Evolutionary conservation across 2,329 filamentous ascomycete genomes (phyloP).

Genomic region (Cladosporium sp.): DNA sequence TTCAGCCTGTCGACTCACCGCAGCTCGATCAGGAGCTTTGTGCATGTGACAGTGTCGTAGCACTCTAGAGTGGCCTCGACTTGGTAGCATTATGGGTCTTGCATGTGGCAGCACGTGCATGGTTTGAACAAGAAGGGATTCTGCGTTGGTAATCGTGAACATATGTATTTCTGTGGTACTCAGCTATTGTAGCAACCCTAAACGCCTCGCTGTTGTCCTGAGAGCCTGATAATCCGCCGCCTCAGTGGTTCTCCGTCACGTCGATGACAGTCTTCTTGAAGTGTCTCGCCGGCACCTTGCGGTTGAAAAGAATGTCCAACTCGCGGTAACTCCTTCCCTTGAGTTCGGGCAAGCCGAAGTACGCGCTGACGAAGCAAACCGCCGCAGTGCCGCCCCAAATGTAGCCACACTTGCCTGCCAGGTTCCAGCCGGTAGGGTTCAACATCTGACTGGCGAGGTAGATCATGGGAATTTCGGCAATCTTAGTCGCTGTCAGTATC

Average conservation of each 20-base stretch:
- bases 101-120: not conserved
- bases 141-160: not conserved
- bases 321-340: constrained; percentile 80
- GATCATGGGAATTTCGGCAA: constrained; percentile 77
- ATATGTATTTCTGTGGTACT: not conserved
- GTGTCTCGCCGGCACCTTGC: constrained; percentile 67
- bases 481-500: no score
- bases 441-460: constrained; percentile 91
- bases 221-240: not conserved
- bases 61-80: not conserved
- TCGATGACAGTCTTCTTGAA: constrained; percentile 57
- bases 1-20: not conserved
- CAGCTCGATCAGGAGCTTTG: not conserved
- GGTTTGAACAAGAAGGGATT: not conserved
- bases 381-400: constrained; percentile 85
- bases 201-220: not conserved
- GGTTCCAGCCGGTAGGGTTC: constrained; percentile 83
- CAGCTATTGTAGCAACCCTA: not conserved
- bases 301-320: constrained; percentile 81
- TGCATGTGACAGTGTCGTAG: not conserved
- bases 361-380: constrained; percentile 79
- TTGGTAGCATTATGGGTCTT: not conserved
- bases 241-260: constrained; percentile 35
- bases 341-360: constrained; percentile 79
- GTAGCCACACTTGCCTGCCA: constrained; percentile 83